Percentiles rank a stretch among this genome's conserved stretches.
Conservation (phyloP, 495 filamentous ascomycete genomes). For the Hypoxylon fuscum region DNA sequence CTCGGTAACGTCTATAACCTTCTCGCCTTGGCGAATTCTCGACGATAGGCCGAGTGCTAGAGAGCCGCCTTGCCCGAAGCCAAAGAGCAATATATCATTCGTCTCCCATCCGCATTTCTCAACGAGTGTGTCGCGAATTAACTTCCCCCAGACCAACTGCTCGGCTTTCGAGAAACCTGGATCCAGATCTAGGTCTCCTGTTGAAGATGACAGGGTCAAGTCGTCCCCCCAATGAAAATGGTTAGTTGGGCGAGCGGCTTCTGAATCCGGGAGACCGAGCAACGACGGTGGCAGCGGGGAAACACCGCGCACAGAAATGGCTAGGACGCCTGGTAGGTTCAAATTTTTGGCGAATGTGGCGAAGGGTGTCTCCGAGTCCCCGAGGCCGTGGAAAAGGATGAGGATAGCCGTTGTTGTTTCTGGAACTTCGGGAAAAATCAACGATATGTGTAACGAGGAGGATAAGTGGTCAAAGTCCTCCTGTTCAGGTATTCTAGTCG, state of each 20-base stretch:
- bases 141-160: constrained; percentile 58
- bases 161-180: constrained; percentile 72
- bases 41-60: constrained; percentile 69
- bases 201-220: constrained; percentile 68
- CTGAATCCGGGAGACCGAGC: constrained; percentile 55
- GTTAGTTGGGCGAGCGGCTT: constrained; percentile 6
- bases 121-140: constrained; percentile 70
- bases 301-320: constrained; percentile 78
- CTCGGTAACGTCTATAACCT: constrained; percentile 40
- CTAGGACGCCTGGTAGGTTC: constrained; percentile 80
- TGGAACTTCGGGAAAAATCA: constrained; percentile 49
- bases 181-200: constrained; percentile 78
- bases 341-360: constrained; percentile 74
- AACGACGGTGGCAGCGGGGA: constrained; percentile 77
- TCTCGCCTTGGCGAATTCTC: constrained; percentile 43
- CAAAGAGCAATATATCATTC: constrained; percentile 78
- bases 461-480: constrained; percentile 48
- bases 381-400: constrained; percentile 89
- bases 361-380: constrained; percentile 78
- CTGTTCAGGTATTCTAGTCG: constrained; percentile 49
- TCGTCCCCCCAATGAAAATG: constrained; percentile 95
- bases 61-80: constrained; percentile 90
- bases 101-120: constrained; percentile 73
- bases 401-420: constrained; percentile 75
- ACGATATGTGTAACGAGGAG: constrained; percentile 39